Percentiles rank a stretch among this genome's conserved stretches.
Evolutionary conservation across 148 eudicot species (phyloP).

Genomic region (Heliosperma pusillum): DNA sequence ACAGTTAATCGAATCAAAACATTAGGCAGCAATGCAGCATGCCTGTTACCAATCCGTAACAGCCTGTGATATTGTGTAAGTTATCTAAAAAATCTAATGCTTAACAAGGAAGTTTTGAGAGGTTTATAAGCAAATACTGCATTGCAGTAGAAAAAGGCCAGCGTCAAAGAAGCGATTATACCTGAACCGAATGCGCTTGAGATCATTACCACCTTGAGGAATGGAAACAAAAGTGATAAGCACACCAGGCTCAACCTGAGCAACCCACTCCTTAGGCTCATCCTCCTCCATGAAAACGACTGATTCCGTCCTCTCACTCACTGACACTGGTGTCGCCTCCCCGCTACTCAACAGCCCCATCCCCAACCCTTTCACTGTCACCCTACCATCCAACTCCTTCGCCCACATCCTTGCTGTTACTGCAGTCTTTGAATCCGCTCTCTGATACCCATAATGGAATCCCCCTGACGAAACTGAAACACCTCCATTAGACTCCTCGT

Average conservation of each 20-base stretch:
- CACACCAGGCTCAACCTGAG: slow-evolving; percentile 96
- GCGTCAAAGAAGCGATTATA: slow-evolving; percentile 26
- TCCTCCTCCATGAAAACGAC: slow-evolving; percentile 79
- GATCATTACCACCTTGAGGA: too few species aligned
- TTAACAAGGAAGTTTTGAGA: too few species aligned
- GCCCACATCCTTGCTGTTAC: slow-evolving; percentile 54
- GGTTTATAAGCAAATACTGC: too few species aligned
- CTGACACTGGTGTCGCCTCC: slow-evolving; percentile 71
- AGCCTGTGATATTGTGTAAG: too few species aligned
- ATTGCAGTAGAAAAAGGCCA: slow-evolving; percentile 27
- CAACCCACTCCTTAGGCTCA: slow-evolving; percentile 91
- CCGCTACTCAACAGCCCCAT: slow-evolving; percentile 78
- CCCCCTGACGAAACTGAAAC: slow-evolving; percentile 54
- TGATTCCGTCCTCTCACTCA: slow-evolving; percentile 72
- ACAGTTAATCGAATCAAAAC: too few species aligned
- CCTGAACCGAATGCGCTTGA: too few species aligned
- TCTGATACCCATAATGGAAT: slow-evolving; percentile 50
- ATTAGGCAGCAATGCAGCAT: neutral
- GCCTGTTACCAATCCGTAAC: too few species aligned
- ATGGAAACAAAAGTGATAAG: too few species aligned
- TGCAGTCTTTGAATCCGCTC: slow-evolving; percentile 52
- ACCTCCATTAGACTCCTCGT: slow-evolving; percentile 46
- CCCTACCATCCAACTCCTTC: slow-evolving; percentile 66
- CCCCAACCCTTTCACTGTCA: slow-evolving; percentile 29
- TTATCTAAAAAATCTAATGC: too few species aligned